Base-by-base conservation (phyloP, 2,329 filamentous ascomycete species). In the Colletotrichum magnum region DNA sequence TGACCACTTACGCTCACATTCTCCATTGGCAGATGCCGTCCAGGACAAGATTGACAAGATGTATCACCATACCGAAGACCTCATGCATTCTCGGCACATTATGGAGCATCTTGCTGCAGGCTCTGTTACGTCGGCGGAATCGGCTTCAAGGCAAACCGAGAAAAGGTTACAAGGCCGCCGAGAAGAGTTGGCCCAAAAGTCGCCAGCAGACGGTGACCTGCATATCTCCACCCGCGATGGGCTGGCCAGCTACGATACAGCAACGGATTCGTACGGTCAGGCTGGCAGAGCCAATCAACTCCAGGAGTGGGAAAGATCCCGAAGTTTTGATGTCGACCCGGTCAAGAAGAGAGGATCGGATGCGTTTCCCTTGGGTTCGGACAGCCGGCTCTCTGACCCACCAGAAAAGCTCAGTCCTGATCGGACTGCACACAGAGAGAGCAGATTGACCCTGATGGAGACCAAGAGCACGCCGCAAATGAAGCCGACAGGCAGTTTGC, bases 31-130 rank as follows among this genome's bases (percentile, higher is more conserved):
- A 16, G 64, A 69, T 36, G 68, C 61, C 5, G 26, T 76, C n/a
- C 66, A 74, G 39, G 64, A 73, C 62, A 75, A 76, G 48, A 76
- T 80, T 52, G 74, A 77, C 58, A 71, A 75, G 48, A 70, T 80
- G 2, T 77, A 78, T 58, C 76, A 77, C 3, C 77, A 81, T 69
- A 76, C 77, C 7, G 71, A 79, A 47, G 77, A 78, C 26, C 75
- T 83, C 5, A 75, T 80, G 58, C 74, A 74, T 54, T 72, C 76
- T 18, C 75, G 77, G 36, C 80, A 81, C 67, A 78, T 79, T 64
- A 72, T 77, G 52, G 77, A 80, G 52, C 78, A 81, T 52, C 72
- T 81, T 13, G 74, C 76, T 15, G 75, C 74, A 45, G 70, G 77
- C 57, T 26, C 69, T 58, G 28, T 24, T 16, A 48, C 24, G 12